phyloP scores from a whole-genome alignment of 2,329 filamentous ascomycete species.

The Blumeria graminis region DNA sequence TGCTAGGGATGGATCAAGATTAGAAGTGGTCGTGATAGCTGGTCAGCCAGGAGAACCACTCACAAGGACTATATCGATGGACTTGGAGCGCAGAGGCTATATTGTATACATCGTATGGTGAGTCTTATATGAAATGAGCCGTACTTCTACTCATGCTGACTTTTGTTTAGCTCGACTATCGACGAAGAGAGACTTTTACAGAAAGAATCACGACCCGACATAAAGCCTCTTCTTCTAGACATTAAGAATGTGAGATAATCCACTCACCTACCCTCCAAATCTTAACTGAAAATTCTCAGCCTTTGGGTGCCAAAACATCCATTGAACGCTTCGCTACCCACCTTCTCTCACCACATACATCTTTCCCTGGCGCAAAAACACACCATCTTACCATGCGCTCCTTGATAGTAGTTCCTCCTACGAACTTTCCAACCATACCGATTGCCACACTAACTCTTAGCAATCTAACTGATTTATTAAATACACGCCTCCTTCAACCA shows the following conservation, averaged over 20 bases:
- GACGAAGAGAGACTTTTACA: slow-evolving; percentile 68
- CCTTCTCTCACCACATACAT: slow-evolving; percentile 50
- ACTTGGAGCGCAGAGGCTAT: slow-evolving; percentile 77
- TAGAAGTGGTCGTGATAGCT: slow-evolving; percentile 70
- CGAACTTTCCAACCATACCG: slow-evolving; percentile 58
- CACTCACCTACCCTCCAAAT: not conserved
- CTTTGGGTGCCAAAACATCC: slow-evolving; percentile 39
- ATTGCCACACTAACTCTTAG: slow-evolving; percentile 69
- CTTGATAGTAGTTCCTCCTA: slow-evolving; percentile 60
- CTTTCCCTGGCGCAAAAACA: slow-evolving; percentile 49
- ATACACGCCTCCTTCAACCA: slow-evolving; percentile 74
- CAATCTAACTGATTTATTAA: slow-evolving; percentile 71
- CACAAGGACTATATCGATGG: slow-evolving; percentile 58
- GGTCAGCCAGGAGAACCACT: slow-evolving; percentile 71
- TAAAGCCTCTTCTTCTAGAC: slow-evolving; percentile 61
- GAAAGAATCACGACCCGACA: slow-evolving; percentile 53
- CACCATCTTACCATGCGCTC: slow-evolving; percentile 57
- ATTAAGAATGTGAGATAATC: slow-evolving; percentile 41
- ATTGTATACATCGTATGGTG: slow-evolving; percentile 71
- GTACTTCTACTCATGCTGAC: not conserved
- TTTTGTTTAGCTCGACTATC: slow-evolving; percentile 26
- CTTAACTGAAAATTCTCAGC: slow-evolving; percentile 20
- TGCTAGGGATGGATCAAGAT: slow-evolving; percentile 59
- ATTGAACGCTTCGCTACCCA: slow-evolving; percentile 48
- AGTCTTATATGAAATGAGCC: not conserved